Evolutionary conservation across 108 stramenopile species (phyloP).

Genomic region (Cyclotella kingstonii): DNA sequence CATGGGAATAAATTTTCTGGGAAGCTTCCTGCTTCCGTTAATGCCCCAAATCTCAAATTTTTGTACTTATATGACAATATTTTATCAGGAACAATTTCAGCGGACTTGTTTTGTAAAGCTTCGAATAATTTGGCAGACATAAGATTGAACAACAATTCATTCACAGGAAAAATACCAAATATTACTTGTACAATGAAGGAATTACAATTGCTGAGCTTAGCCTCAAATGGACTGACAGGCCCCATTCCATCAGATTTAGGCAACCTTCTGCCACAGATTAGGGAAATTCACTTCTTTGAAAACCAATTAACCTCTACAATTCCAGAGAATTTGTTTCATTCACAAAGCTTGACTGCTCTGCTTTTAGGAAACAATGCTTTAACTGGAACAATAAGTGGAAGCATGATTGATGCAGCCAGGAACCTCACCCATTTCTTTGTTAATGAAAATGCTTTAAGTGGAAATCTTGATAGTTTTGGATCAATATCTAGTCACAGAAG

Average conservation of each 20-base stretch:
- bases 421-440: conserved; percentile 56
- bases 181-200: conserved; percentile 14
- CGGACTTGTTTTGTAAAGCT: conserved; percentile 14
- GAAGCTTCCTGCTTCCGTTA: background rate
- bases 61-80: conserved; percentile 60
- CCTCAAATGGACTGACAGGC: conserved; percentile 37
- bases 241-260: conserved; percentile 18
- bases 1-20: conserved; percentile 15
- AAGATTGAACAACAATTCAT: conserved; percentile 23
- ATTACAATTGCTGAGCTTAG: conserved; percentile 19
- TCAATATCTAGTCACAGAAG: background rate
- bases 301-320: conserved; percentile 38
- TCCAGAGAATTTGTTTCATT: conserved; percentile 19
- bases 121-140: conserved; percentile 12
- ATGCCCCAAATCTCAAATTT: conserved; percentile 37
- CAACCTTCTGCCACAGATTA: conserved; percentile 13
- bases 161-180: conserved; percentile 8
- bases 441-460: conserved; percentile 49
- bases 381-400: conserved; percentile 26
- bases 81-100: conserved; percentile 55
- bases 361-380: conserved; percentile 44
- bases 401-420: conserved; percentile 10
- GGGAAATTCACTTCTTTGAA: conserved; percentile 35
- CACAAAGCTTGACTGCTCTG: conserved; percentile 28
- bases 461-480: conserved; percentile 49